Conservation (phyloP, 352 stramenopile genomes). For the Pythium coloratum region DNA sequence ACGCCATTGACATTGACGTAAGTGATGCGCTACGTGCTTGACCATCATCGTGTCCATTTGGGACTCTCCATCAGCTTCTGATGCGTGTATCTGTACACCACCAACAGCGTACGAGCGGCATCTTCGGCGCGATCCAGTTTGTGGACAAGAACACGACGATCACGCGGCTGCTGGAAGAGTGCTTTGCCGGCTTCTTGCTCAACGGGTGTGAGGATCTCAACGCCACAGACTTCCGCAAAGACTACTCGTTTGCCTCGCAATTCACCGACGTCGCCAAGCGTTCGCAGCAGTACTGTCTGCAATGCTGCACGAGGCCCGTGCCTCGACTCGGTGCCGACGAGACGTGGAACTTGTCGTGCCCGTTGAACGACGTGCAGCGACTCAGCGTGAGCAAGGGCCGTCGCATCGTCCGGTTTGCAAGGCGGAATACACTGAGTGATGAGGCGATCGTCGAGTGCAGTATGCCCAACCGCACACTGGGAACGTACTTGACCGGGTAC, state of each 20-base stretch:
- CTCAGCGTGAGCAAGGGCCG: conserved; percentile 66
- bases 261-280: conserved; percentile 48
- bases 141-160: conserved; percentile 39
- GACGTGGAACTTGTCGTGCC: conserved; percentile 76
- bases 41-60: background rate
- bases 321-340: conserved; percentile 46
- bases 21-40: background rate
- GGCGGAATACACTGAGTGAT: conserved; percentile 52
- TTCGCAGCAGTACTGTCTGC: conserved; percentile 57
- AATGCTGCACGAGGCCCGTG: conserved; percentile 78
- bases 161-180: conserved; percentile 47
- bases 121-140: conserved; percentile 61
- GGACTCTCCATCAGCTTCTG: background rate
- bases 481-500: conserved; percentile 60
- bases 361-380: conserved; percentile 61
- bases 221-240: conserved; percentile 41
- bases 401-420: conserved; percentile 58
- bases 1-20: background rate
- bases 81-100: background rate
- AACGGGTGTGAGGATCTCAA: conserved; percentile 61
- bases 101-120: conserved; percentile 47
- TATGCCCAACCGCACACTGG: conserved; percentile 52
- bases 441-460: conserved; percentile 51
- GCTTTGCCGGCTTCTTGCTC: conserved; percentile 63
- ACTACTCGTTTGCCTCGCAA: conserved; percentile 53